Evolutionary conservation across 1,284 basidiomycete species (phyloP).

Genomic region (Trametes sp.): DNA sequence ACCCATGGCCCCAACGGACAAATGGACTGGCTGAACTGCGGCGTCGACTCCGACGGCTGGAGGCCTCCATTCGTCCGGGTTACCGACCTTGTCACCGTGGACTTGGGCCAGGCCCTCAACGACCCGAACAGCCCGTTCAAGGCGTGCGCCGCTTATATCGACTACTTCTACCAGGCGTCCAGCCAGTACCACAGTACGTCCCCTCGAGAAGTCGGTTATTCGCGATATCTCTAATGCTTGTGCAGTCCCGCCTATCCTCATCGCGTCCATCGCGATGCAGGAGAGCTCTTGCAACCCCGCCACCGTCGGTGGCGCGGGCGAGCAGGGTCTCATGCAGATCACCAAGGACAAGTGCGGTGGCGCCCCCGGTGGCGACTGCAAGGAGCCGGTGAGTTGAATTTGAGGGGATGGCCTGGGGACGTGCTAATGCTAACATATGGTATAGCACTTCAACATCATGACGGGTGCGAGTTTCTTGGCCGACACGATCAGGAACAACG

Average conservation of each 20-base stretch:
- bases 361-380: slow-evolving; percentile 70
- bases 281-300: slow-evolving; percentile 76
- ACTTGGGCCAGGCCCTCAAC: slow-evolving; percentile 60
- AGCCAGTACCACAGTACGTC: slow-evolving; percentile 55
- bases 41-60: slow-evolving; percentile 68
- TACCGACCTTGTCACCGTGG: slow-evolving; percentile 58
- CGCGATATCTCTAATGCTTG: background rate
- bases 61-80: slow-evolving; percentile 65
- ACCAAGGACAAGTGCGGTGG: slow-evolving; percentile 80
- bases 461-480: slow-evolving; percentile 70
- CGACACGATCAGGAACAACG: slow-evolving; percentile 55
- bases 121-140: slow-evolving; percentile 63
- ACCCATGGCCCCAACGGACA: slow-evolving; percentile 75
- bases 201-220: background rate
- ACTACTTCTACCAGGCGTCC: slow-evolving; percentile 67
- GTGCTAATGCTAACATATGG: background rate
- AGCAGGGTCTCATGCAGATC: slow-evolving; percentile 89
- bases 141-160: slow-evolving; percentile 64
- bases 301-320: slow-evolving; percentile 80
- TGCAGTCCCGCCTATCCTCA: slow-evolving; percentile 71
- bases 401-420: background rate
- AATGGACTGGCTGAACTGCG: slow-evolving; percentile 84
- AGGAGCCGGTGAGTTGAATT: slow-evolving; percentile 59
- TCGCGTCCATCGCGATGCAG: slow-evolving; percentile 88
- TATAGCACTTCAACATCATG: slow-evolving; percentile 72